Base-by-base conservation (phyloP, 139 green algal species). In the Chlamydomonas schloesseri region DNA sequence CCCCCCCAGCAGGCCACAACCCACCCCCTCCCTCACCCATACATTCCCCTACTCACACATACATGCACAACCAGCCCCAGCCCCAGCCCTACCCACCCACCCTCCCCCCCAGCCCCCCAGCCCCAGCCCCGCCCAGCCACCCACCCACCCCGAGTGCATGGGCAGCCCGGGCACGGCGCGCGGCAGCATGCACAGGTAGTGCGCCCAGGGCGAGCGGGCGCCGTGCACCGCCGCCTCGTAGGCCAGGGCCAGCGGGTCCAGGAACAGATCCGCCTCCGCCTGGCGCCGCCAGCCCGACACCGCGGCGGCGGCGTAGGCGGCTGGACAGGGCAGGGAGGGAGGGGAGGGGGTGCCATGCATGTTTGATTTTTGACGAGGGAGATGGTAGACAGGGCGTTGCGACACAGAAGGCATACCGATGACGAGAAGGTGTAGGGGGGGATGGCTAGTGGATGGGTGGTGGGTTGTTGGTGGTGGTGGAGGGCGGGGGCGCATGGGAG, bases 221-320 rank as follows among this genome's bases (percentile, higher is more conserved):
- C 78, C 64, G 47, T 74, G 78, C 42, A 74, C 78, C 29, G 78
- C 78, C 60, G 74, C 78, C 62, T 84, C 78, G 64, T 84, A 84
- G 24, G 78, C 72, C 78, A 84, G 37, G 8, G 65, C 78, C 21
- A 84, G 78, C 0, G 78, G 42, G 64, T 84, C 78, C 64, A 84
- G 78, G 31, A 75, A 53, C 29, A 84, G n/a, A 34, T 84, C 78
- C 42, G 36, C 28, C 64, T 67, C 62, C 47, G 74, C 78, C 29
- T 75, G 28, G 37, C 20, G 14, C 9, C 46, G 46, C 78, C 64
- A 84, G 42, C 13, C 17, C 42, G 29, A 3, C 26, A 65, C 74
- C 0, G 78, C 3, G 42, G 15, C 64, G 42, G 64, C 29, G 29
- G 71, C 60, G 28, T 53, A 10, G 23, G 31, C 64, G 46, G 64